Evolutionary conservation across 495 filamentous ascomycete genomes (phyloP), one percentile per base, ranked within the genome.

Genomic region (Parathielavia appendiculata): DNA sequence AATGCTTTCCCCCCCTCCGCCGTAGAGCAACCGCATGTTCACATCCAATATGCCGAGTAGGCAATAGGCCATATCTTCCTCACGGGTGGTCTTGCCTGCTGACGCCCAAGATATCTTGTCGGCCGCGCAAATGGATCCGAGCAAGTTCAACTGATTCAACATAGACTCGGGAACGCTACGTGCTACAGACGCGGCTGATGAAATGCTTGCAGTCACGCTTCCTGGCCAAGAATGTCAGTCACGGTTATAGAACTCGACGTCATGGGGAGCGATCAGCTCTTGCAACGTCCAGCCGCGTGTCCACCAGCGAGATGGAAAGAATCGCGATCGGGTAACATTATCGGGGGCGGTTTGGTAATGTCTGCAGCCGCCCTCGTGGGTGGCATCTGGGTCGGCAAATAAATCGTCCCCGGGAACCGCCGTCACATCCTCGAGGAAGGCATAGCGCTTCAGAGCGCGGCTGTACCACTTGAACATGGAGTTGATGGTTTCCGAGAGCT

Each of bases 401-500:
- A 41, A 0, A 7, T 23, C 17, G 19, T 23, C 43, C 5, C 12
- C 13, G 39, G 14, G 43, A 2, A 1, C 3, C 19, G 38, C 26
- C 5, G 22, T 1, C 8, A 65, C 39, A 46, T 67, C 59, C n/a
- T n/a, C 20, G 36, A 66, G 52, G 36, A 58, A 58, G 17, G 47
- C 62, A 43, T 64, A 66, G 55, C 64, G 63, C n/a, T 60, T 52
- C 17, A 16, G 35, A 23, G 61, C 61, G 5, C 36, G 16, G 34
- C 20, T 20, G 34, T 53, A 53, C 32, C 30, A 53, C 10, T 20
- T 40, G 34, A 48, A 65, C 74, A 76, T 71, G 30, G 71, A 66
- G 36, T 72, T 72, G 57, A 74, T 72, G 34, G 71, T 57, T 45
- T 72, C 67, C 13, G 68, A 66, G 1, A 76, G 68, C 62, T 76